A percentile compares a stretch with the other conserved stretches of the same genome.
Conservation (phyloP, 192 early-diverging fungal species). For the Backusella westeae region DNA sequence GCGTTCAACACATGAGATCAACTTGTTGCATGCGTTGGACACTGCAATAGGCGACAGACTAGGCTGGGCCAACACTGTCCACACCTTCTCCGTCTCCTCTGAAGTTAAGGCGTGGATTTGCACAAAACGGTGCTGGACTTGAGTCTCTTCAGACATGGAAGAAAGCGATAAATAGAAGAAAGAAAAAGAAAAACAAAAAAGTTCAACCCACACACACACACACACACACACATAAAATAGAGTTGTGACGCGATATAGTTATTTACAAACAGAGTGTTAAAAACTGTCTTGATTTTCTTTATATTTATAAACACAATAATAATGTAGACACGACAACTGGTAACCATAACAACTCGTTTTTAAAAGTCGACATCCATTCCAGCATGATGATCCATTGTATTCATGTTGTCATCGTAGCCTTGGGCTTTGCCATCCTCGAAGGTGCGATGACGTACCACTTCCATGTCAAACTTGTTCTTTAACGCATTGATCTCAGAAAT, state of each 20-base stretch:
- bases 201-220: not conserved
- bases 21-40: conserved; percentile 11
- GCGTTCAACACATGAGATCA: not conserved
- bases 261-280: not conserved
- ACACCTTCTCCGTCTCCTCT: conserved; percentile 11
- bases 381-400: conserved; percentile 31
- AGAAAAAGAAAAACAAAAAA: too few relatives aligned
- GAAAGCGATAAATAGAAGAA: not conserved
- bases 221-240: not conserved
- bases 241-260: not conserved
- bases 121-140: conserved; percentile 19
- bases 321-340: not conserved
- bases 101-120: conserved; percentile 5
- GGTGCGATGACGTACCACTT: conserved; percentile 34
- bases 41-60: conserved; percentile 7
- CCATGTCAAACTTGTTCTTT: conserved; percentile 79
- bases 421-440: conserved; percentile 32
- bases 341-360: not conserved
- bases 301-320: not conserved
- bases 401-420: conserved; percentile 33
- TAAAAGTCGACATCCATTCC: conserved; percentile 68
- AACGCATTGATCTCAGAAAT: conserved; percentile 76
- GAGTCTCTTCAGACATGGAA: conserved; percentile 8
- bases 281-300: not conserved
- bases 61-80: not conserved